Conservation (phyloP, 768 basidiomycete species). For the Lactarius psammicola region DNA sequence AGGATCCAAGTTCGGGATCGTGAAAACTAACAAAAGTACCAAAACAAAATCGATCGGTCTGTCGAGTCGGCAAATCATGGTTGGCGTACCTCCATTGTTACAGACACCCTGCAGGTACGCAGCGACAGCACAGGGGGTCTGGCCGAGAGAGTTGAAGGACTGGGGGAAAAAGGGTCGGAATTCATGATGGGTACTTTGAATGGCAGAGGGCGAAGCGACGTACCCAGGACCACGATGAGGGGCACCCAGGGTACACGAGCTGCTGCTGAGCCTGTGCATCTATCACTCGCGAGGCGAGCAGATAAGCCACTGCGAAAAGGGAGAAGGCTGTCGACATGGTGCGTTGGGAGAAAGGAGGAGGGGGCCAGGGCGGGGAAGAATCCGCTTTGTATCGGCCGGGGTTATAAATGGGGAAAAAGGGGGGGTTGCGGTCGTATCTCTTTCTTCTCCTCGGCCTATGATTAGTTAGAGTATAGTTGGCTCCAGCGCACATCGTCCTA, state of each 20-base stretch:
- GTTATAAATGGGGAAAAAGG: not conserved
- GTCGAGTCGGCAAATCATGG: not conserved
- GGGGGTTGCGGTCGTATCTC: not conserved
- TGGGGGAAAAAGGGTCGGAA: not conserved
- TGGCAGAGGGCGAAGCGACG: not conserved
- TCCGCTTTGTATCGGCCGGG: not conserved
- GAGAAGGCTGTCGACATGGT: slow-evolving; percentile 1
- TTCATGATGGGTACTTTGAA: not conserved
- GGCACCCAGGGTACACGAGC: not conserved
- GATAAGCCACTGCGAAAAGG: not conserved
- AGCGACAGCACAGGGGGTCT: slow-evolving; percentile 12
- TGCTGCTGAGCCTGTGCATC: not conserved
- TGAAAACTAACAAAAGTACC: too few species aligned
- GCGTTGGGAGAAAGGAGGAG: not conserved
- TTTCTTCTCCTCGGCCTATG: not conserved
- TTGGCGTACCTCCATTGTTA: slow-evolving; percentile 12
- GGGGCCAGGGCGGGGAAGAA: not conserved
- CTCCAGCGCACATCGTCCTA: not conserved
- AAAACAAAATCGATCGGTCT: too few species aligned
- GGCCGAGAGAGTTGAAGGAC: slow-evolving; percentile 18
- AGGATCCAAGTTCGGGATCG: not conserved
- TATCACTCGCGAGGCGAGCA: not conserved
- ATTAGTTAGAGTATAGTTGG: not conserved
- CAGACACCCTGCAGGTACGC: slow-evolving; percentile 12
- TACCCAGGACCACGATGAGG: slow-evolving; percentile 13